phyloP scores from a whole-genome alignment of 2,329 filamentous ascomycete genomes.

The Zelopaecilomyces penicillatus region DNA sequence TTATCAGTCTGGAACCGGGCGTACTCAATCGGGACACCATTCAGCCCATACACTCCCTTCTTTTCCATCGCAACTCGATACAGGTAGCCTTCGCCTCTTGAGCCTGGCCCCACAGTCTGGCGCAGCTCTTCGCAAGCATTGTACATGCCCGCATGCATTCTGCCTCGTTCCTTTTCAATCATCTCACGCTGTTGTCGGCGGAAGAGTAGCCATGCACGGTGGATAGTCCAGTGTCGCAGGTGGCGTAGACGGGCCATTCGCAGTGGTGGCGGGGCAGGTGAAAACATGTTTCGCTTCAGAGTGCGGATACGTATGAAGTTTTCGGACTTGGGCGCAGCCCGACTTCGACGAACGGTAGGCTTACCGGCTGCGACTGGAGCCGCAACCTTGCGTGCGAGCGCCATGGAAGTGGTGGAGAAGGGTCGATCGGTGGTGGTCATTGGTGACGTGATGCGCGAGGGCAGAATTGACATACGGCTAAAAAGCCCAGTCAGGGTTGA shows the following conservation, averaged over 20 bases:
- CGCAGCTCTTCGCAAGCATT: conserved; percentile 79
- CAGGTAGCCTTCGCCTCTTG: conserved; percentile 58
- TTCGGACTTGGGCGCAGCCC: conserved; percentile 24
- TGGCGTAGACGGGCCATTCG: conserved; percentile 80
- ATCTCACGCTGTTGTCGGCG: conserved; percentile 58
- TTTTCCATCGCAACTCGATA: conserved; percentile 89
- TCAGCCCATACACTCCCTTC: conserved; percentile 66
- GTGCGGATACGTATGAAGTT: conserved; percentile 36
- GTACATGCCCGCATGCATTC: conserved; percentile 74
- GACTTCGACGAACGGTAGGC: conserved; percentile 17
- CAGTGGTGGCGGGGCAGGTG: conserved; percentile 56
- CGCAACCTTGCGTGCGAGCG: conserved; percentile 23
- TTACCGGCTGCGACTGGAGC: conserved; percentile 16
- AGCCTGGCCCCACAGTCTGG: conserved; percentile 46
- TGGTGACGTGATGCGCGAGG: conserved; percentile 6
- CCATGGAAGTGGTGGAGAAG: conserved; percentile 24
- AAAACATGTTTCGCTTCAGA: conserved; percentile 40
- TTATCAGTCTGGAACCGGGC: conserved; percentile 76
- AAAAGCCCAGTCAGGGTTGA: conserved; percentile 24
- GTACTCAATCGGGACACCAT: conserved; percentile 86
- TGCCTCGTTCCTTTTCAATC: conserved; percentile 63
- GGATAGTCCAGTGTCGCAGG: conserved; percentile 97
- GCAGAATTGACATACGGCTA: conserved; percentile 13
- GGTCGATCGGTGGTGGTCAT: conserved; percentile 13
- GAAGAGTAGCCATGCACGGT: conserved; percentile 86